These are phyloP conservation scores for Aechmea fasciata DNA, from an alignment of 176 grass and related monocot genomes.

Conservation along the genomic window DNA sequence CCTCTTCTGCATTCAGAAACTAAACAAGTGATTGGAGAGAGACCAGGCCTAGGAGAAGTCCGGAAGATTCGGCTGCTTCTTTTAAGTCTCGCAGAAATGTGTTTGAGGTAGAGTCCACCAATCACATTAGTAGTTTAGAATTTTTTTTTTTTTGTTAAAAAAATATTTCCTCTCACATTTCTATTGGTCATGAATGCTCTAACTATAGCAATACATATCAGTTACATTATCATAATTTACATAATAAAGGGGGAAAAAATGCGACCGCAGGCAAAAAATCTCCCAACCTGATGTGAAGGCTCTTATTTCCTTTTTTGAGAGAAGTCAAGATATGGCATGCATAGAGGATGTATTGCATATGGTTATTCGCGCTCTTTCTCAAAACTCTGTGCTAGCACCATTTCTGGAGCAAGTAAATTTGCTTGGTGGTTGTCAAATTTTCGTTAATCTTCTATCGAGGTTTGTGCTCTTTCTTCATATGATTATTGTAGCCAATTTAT, in stretches of 20 bases:
- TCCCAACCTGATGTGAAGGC: slow-evolving; percentile 68
- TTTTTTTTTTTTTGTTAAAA: background rate
- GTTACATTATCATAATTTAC: slow-evolving; percentile 6
- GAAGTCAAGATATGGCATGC: slow-evolving; percentile 91
- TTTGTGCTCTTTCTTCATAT: slow-evolving; percentile 20
- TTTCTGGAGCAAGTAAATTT: slow-evolving; percentile 83
- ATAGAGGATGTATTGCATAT: slow-evolving; percentile 92
- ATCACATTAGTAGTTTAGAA: background rate
- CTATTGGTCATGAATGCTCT: background rate
- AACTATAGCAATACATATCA: slow-evolving; percentile 3
- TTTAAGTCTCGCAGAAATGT: slow-evolving; percentile 94
- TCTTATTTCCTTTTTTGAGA: slow-evolving; percentile 86
- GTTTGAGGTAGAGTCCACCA: slow-evolving; percentile 45
- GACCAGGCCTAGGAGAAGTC: slow-evolving; percentile 67
- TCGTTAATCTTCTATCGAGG: slow-evolving; percentile 93
- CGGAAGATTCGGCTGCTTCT: slow-evolving; percentile 80
- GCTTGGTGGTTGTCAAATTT: slow-evolving; percentile 86
- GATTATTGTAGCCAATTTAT: background rate
- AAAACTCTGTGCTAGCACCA: slow-evolving; percentile 55
- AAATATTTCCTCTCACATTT: background rate
- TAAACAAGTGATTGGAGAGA: slow-evolving; percentile 57
- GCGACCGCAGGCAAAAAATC: slow-evolving; percentile 65
- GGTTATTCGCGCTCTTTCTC: slow-evolving; percentile 76
- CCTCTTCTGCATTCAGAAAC: slow-evolving; percentile 53
- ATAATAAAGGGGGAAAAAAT: slow-evolving; percentile 12